These are phyloP conservation scores for Trichoderma sp. DNA, from an alignment of 2,329 filamentous ascomycete genomes.

Conservation along the genomic window DNA sequence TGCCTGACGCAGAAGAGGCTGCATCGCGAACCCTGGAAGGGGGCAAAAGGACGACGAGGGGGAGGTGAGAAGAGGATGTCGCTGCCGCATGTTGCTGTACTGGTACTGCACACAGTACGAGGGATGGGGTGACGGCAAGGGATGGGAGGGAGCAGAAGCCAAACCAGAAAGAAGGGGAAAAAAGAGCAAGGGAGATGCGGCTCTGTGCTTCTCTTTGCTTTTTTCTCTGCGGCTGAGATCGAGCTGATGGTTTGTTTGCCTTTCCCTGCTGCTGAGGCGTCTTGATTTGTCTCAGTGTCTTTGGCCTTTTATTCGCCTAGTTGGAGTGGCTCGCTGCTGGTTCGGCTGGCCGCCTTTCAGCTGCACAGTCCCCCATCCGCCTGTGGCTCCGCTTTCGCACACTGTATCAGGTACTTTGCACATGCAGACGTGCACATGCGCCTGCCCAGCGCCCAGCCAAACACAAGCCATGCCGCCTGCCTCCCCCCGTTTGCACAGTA, in stretches of 20 bases:
- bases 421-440: background rate
- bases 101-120: background rate
- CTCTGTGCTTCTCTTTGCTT: background rate
- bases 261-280: background rate
- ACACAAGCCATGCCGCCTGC: background rate
- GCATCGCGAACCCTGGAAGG: slow-evolving; percentile 14
- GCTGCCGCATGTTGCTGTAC: background rate
- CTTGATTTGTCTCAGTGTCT: background rate
- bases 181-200: background rate
- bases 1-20: slow-evolving; percentile 14
- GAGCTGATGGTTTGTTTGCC: background rate
- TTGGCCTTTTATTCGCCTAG: background rate
- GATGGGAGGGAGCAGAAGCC: background rate
- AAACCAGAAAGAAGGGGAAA: background rate
- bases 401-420: background rate
- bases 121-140: background rate
- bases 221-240: background rate
- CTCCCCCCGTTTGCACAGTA: slow-evolving; percentile 1
- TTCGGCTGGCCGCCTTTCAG: background rate
- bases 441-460: background rate
- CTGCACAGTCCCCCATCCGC: background rate
- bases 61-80: background rate
- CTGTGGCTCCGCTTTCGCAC: background rate
- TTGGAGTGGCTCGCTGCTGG: background rate
- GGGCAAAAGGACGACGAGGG: background rate